These are phyloP conservation scores for Fusarium sp. DNA, from an alignment of 2,329 filamentous ascomycete species.

Conservation along the genomic window DNA sequence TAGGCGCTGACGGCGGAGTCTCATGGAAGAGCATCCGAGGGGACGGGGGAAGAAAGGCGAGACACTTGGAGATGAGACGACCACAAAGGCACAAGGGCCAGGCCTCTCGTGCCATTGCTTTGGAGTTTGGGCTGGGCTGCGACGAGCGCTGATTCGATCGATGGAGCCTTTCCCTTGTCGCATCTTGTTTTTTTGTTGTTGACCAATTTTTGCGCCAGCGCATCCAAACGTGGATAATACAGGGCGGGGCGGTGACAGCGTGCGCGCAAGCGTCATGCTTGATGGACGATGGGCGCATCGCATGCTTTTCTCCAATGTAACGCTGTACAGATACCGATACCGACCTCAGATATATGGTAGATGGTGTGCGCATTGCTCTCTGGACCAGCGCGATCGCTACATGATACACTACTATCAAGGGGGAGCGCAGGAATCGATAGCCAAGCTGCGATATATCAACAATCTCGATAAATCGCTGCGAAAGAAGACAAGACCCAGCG, in stretches of 20 bases:
- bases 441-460: not conserved
- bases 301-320: conserved; percentile 43
- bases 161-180: conserved; percentile 41
- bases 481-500: conserved; percentile 14
- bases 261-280: conserved; percentile 49
- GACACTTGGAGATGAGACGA: conserved; percentile 39
- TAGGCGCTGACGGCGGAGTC: conserved; percentile 10
- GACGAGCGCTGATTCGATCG: conserved; percentile 44
- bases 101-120: conserved; percentile 8
- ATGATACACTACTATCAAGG: not conserved
- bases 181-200: conserved; percentile 47
- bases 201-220: conserved; percentile 47
- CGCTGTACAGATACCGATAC: conserved; percentile 26
- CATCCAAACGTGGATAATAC: conserved; percentile 46
- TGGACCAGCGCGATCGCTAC: conserved; percentile 18
- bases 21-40: conserved; percentile 15
- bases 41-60: conserved; percentile 15
- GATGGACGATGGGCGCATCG: conserved; percentile 47
- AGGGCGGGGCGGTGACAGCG: conserved; percentile 49
- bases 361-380: conserved; percentile 31
- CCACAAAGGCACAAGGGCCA: conserved; percentile 13
- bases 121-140: conserved; percentile 41
- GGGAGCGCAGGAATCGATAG: not conserved
- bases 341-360: conserved; percentile 15
- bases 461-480: not conserved